A percentile compares a stretch with the other conserved stretches of the same genome.
Evolutionary conservation across 306 rosid genomes (phyloP).

Genomic region (Prunus mongolica): DNA sequence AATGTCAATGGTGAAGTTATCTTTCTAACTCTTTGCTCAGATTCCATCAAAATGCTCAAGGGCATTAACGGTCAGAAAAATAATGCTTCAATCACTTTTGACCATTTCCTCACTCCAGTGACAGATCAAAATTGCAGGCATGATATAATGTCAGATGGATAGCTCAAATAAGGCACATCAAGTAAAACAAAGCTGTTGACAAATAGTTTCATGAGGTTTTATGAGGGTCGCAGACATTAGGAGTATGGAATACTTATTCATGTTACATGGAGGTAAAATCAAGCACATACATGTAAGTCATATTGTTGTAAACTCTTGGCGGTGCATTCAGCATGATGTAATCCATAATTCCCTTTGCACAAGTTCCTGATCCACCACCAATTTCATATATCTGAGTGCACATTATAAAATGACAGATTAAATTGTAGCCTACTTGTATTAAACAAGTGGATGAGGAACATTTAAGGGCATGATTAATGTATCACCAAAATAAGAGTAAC

Average conservation of each 20-base stretch:
- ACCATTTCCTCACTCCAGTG: too few species aligned
- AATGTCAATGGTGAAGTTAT: too few species aligned
- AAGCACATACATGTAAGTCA: constrained; percentile 82
- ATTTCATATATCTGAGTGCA: constrained; percentile 93
- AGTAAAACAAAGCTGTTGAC: background rate
- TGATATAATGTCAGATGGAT: background rate
- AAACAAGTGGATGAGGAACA: background rate
- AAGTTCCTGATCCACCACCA: constrained; percentile 99
- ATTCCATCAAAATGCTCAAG: too few species aligned
- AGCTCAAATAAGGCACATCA: background rate
- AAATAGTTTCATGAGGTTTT: background rate
- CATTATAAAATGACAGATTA: constrained; percentile 33
- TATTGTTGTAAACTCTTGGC: constrained; percentile 71
- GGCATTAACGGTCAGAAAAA: too few species aligned
- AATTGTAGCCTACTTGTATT: constrained; percentile 23
- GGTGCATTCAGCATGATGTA: constrained; percentile 97
- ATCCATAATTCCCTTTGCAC: constrained; percentile 98
- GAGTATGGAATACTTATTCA: background rate
- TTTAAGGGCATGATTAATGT: background rate
- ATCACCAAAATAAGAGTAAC: background rate
- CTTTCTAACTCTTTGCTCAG: too few species aligned
- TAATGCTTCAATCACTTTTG: too few species aligned
- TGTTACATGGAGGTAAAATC: constrained; percentile 22
- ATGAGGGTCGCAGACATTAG: background rate
- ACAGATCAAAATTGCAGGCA: background rate